These are phyloP conservation scores for Cladorrhinum samala DNA, from an alignment of 495 filamentous ascomycete genomes.

Conservation along the genomic window DNA sequence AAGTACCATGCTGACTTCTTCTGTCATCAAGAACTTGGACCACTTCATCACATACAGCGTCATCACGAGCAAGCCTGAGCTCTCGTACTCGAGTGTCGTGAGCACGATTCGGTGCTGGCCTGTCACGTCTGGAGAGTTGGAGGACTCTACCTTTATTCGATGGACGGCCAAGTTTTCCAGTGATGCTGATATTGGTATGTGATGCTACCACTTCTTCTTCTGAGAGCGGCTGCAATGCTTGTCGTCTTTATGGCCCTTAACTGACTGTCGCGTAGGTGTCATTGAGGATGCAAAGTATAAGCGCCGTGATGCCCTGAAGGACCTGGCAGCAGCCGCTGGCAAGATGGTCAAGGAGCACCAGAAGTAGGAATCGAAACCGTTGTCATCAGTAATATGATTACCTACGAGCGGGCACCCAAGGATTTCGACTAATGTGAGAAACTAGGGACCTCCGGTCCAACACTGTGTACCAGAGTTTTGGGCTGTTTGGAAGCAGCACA, in stretches of 20 bases:
- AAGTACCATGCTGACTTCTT: too few relatives aligned
- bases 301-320: slow-evolving; percentile 59
- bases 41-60: slow-evolving; percentile 66
- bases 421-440: not conserved
- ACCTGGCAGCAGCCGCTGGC: slow-evolving; percentile 49
- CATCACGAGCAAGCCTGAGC: slow-evolving; percentile 53
- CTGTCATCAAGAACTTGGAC: slow-evolving; percentile 62
- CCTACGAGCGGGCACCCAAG: not conserved
- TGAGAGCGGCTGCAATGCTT: too few relatives aligned
- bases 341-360: slow-evolving; percentile 35
- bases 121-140: slow-evolving; percentile 53
- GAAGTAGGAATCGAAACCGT: not conserved
- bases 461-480: too few relatives aligned
- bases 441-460: too few relatives aligned
- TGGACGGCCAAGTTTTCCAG: slow-evolving; percentile 62
- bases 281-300: slow-evolving; percentile 69
- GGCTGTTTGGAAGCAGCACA: too few relatives aligned
- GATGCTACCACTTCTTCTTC: too few relatives aligned
- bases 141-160: slow-evolving; percentile 55
- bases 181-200: slow-evolving; percentile 60
- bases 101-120: slow-evolving; percentile 56
- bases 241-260: not conserved
- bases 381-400: not conserved
- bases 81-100: slow-evolving; percentile 55
- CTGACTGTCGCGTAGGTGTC: slow-evolving; percentile 43